These are phyloP conservation scores for Lyophyllum semitale DNA, from an alignment of 768 basidiomycete species.

Conservation along the genomic window DNA sequence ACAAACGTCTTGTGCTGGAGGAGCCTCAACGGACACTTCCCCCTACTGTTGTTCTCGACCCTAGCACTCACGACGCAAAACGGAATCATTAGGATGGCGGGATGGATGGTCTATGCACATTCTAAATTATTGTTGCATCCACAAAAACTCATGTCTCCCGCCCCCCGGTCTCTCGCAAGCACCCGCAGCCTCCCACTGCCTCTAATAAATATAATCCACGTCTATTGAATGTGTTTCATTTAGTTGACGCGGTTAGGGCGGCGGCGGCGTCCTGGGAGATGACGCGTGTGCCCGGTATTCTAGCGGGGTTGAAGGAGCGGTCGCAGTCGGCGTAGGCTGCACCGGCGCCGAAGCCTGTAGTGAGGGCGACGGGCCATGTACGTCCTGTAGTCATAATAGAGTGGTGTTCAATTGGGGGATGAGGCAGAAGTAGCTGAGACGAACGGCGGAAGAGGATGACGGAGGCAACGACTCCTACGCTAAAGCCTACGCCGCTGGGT, in stretches of 20 bases:
- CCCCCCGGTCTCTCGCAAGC: no score
- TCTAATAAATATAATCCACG: neutral
- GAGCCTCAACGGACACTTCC: constrained; percentile 38
- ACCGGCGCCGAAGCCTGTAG: constrained; percentile 86
- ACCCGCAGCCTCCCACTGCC: no score
- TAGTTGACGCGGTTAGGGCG: neutral
- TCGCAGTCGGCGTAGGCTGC: constrained; percentile 92
- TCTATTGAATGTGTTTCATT: neutral
- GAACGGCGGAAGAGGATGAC: constrained; percentile 90
- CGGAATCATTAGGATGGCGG: neutral
- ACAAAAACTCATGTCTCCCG: neutral
- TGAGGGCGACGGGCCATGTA: constrained; percentile 87
- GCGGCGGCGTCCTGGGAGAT: constrained; percentile 46
- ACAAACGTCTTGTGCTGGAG: constrained; percentile 57
- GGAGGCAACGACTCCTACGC: constrained; percentile 84
- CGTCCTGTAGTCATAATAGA: constrained; percentile 58
- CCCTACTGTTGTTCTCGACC: neutral
- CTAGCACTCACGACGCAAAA: neutral
- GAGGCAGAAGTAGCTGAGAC: constrained; percentile 32
- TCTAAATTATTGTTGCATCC: neutral
- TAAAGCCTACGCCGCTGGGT: constrained; percentile 76
- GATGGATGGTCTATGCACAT: neutral
- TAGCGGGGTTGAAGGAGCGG: constrained; percentile 88
- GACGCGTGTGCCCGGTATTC: constrained; percentile 82
- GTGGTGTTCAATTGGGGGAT: neutral